A percentile compares a stretch with the other conserved stretches of the same genome.
phyloP scores from a whole-genome alignment of 192 early-diverging fungal genomes.

The Umbelopsis ramanniana region DNA sequence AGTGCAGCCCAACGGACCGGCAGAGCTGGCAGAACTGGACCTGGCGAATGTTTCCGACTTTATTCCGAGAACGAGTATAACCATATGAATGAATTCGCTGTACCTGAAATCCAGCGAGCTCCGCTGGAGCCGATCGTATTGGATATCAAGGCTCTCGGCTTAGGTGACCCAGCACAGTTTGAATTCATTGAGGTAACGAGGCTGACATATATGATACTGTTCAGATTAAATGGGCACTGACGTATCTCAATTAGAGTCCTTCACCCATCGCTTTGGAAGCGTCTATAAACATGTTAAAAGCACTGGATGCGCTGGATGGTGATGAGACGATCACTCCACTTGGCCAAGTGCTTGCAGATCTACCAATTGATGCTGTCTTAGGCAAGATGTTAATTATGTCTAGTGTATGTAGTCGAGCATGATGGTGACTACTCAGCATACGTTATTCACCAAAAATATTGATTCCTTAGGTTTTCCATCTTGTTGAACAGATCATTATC shows the following conservation, averaged over 20 bases:
- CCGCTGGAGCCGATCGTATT: constrained; percentile 64
- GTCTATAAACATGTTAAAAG: constrained; percentile 48
- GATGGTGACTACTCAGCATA: not conserved
- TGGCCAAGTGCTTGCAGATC: constrained; percentile 54
- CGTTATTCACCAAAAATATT: not conserved
- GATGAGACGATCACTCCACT: constrained; percentile 52
- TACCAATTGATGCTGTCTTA: constrained; percentile 67
- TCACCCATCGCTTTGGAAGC: constrained; percentile 43
- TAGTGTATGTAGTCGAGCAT: constrained; percentile 21
- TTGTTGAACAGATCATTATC: constrained; percentile 58
- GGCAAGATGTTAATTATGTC: constrained; percentile 72
- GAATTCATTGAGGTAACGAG: constrained; percentile 61
- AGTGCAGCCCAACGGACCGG: constrained; percentile 70
- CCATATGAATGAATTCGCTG: constrained; percentile 63
- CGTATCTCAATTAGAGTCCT: constrained; percentile 31
- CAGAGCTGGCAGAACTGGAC: constrained; percentile 66
- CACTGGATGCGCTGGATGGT: constrained; percentile 54
- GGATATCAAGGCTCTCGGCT: constrained; percentile 59
- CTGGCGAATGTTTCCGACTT: constrained; percentile 67
- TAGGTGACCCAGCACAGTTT: constrained; percentile 66
- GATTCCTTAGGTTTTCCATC: constrained; percentile 43
- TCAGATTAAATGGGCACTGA: not conserved
- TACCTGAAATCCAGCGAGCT: constrained; percentile 68
- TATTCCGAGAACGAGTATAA: constrained; percentile 65
- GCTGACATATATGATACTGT: not conserved